phyloP scores from a whole-genome alignment of 345 rosid genomes.

The Citrus maxima region DNA sequence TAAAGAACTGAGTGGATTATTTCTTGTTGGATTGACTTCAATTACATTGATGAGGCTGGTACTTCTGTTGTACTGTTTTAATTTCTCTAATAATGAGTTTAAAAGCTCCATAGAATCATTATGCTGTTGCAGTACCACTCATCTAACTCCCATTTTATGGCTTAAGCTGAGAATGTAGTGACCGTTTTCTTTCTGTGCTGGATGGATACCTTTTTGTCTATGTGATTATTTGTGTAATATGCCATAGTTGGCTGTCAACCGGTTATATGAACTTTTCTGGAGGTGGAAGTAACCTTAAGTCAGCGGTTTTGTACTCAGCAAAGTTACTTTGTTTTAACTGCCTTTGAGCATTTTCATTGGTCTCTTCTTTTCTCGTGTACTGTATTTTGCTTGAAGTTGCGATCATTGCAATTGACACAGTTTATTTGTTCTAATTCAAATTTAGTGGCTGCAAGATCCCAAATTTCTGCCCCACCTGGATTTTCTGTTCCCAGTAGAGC shows the following conservation, averaged over 20 bases:
- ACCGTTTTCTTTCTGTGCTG: background rate
- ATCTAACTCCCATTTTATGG: background rate
- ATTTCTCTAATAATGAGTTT: background rate
- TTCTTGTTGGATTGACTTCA: too few relatives aligned
- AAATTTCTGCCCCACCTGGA: slow-evolving; percentile 84
- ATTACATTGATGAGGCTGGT: background rate
- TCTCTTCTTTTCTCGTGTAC: background rate
- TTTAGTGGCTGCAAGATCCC: slow-evolving; percentile 52
- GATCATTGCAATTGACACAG: background rate
- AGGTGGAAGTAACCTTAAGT: background rate
- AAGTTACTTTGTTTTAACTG: background rate
- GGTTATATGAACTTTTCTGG: background rate
- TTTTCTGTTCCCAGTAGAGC: slow-evolving; percentile 74
- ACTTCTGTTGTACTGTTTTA: background rate
- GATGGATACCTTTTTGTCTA: background rate
- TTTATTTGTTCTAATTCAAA: background rate
- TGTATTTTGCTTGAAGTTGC: background rate
- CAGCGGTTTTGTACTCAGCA: background rate
- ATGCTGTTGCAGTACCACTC: background rate
- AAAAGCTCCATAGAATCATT: background rate
- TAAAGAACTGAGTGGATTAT: background rate
- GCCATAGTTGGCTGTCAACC: background rate
- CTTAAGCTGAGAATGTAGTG: background rate
- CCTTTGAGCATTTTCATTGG: background rate
- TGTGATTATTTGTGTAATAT: background rate